A percentile compares a stretch with the other conserved stretches of the same genome.
Conservation (phyloP, 176 grass and related monocot species). For the Cenchrus purpureus region DNA sequence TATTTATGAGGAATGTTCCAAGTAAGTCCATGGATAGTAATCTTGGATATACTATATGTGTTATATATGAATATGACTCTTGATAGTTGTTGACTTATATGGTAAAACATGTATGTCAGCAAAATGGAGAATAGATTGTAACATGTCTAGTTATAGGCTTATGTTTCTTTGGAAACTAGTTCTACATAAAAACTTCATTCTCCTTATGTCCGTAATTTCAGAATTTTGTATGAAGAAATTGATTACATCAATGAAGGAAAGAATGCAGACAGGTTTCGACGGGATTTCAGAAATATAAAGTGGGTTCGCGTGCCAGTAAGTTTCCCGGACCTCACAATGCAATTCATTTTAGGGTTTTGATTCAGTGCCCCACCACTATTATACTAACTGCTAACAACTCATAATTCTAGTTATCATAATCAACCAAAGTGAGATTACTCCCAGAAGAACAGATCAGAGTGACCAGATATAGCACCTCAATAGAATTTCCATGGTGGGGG, state of each 20-base stretch:
- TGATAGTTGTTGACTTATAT: conserved; percentile 14
- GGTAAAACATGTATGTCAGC: neutral
- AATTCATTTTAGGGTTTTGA: conserved; percentile 21
- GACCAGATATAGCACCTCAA: neutral
- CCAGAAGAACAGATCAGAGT: conserved; percentile 23
- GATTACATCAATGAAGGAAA: conserved; percentile 99
- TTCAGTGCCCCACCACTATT: conserved; percentile 18
- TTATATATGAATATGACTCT: conserved; percentile 1
- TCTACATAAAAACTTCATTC: neutral
- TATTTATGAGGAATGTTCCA: conserved; percentile 99
- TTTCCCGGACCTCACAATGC: conserved; percentile 44
- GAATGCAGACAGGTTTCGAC: conserved; percentile 95
- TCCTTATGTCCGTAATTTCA: conserved; percentile 49
- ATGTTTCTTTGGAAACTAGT: conserved; percentile 34
- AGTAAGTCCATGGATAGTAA: conserved; percentile 61
- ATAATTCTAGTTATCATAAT: neutral
- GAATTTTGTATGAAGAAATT: conserved; percentile 98
- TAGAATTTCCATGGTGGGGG: neutral
- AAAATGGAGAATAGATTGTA: conserved; percentile 28
- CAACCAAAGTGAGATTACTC: conserved; percentile 10
- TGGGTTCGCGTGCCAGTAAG: conserved; percentile 94
- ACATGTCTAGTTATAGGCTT: neutral
- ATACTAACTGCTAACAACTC: conserved; percentile 26
- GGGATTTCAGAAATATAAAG: conserved; percentile 98
- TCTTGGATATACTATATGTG: conserved; percentile 23